Evolutionary conservation across 2,329 filamentous ascomycete genomes (phyloP), one percentile per base, ranked within the genome.

Genomic region (Acephala macrosclerotiorum): DNA sequence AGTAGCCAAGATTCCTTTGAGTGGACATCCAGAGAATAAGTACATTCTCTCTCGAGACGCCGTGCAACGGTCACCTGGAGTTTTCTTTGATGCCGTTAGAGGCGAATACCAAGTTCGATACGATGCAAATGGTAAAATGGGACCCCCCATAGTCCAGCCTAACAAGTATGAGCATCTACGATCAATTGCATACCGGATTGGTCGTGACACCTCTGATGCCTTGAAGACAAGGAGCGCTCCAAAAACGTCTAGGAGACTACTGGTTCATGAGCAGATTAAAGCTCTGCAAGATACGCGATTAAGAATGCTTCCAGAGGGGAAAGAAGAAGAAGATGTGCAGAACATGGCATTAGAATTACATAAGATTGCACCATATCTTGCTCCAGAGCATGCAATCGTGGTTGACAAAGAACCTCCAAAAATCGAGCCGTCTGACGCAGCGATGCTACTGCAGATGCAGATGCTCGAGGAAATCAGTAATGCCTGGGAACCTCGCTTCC

Each of bases 11-110:
- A 68, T 75, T 29, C 69, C 73, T 18, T 58, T 68, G 2, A 67
- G n/a, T 45, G 72, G 73, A 3, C 73, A 74, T 51, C 73, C 73
- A 22, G 73, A 75, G 42, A 74, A 73, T 38, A 73, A 70, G 53
- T 74, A 72, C 58, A 65, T 73, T 2, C 29, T 61, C 0, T 67
- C 66, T 8, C 49, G 51, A 53, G 55, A 63, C 0, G 51, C 36
- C 33, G 62, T 61, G n/a, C 1, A 11, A 8, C 33, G 2, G 1
- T 66, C 65, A 4, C 35, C 59, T 14, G 65, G 66, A 9, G 61
- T 72, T 2, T 51, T 26, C 2, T 5, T 14, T 5, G 49, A 58
- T 14, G 3, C 33, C 0, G 7, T 25, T 0, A 58, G 38, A 14
- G 58, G 61, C 5, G 57, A 62, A 33, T 59, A 66, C 2, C 64